A percentile compares a stretch with the other conserved stretches of the same genome.
phyloP scores from a whole-genome alignment of 805 yeast species.

The Wickerhamiella bombiphila region DNA sequence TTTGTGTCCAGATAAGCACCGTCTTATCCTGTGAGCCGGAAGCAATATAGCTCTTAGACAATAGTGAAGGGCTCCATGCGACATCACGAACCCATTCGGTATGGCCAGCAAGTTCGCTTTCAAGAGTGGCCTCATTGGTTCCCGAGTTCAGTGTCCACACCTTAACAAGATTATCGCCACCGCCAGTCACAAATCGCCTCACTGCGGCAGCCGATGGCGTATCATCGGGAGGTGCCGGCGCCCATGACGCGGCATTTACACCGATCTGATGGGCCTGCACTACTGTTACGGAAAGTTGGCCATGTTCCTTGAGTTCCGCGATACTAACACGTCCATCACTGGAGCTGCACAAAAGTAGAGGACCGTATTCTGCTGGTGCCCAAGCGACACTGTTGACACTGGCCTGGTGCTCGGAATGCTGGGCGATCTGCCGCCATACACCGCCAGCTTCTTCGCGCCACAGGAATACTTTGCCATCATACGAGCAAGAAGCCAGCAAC shows the following conservation, averaged over 20 bases:
- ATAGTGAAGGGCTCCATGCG: constrained; percentile 90
- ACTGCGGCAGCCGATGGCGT: constrained; percentile 14
- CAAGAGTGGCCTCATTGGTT: constrained; percentile 48
- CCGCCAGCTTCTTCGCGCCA: constrained; percentile 84
- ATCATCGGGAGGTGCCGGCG: constrained; percentile 28
- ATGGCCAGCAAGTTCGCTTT: constrained; percentile 74
- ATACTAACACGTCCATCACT: constrained; percentile 88
- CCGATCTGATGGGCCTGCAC: constrained; percentile 85
- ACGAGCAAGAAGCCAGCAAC: constrained; percentile 85
- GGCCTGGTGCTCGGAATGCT: constrained; percentile 79
- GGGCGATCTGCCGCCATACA: constrained; percentile 75
- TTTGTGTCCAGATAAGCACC: constrained; percentile 90
- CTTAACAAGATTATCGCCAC: constrained; percentile 86
- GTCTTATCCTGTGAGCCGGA: constrained; percentile 94
- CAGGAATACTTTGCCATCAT: constrained; percentile 84
- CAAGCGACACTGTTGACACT: constrained; percentile 88
- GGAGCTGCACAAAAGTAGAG: constrained; percentile 76
- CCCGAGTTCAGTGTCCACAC: constrained; percentile 63
- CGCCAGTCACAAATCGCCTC: constrained; percentile 82
- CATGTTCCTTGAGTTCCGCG: constrained; percentile 84
- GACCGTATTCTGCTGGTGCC: constrained; percentile 98
- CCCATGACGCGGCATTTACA: constrained; percentile 92
- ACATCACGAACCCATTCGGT: constrained; percentile 98
- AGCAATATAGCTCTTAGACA: constrained; percentile 80
- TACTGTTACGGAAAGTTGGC: constrained; percentile 30